These are phyloP conservation scores for Boletus bicolor DNA, from an alignment of 768 basidiomycete species.

Conservation along the genomic window DNA sequence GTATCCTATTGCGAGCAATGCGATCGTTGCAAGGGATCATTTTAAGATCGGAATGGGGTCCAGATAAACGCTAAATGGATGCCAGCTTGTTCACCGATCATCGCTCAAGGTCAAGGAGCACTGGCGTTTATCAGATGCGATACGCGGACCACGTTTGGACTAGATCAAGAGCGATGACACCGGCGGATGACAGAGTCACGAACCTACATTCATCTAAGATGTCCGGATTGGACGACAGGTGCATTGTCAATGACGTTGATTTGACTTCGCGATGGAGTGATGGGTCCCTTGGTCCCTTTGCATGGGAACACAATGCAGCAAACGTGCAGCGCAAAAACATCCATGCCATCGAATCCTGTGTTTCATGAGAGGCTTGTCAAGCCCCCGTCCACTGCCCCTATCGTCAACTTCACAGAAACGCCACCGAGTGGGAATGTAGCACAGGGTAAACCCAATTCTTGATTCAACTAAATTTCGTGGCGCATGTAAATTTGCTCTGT, in stretches of 20 bases:
- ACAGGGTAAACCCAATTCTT: constrained; percentile 1
- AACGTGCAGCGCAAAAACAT: constrained; percentile 14
- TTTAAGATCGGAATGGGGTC: constrained; percentile 8
- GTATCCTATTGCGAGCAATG: constrained; percentile 2
- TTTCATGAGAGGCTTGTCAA: constrained; percentile 10
- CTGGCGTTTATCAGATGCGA: neutral
- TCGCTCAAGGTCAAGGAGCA: neutral
- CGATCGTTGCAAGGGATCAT: constrained; percentile 8
- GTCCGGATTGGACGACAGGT: constrained; percentile 1
- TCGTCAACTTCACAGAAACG: constrained; percentile 10
- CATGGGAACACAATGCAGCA: constrained; percentile 24
- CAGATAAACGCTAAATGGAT: constrained; percentile 7
- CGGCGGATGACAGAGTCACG: neutral
- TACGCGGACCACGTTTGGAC: neutral
- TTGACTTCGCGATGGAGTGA: constrained; percentile 17
- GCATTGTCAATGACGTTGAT: constrained; percentile 18
- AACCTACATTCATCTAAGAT: neutral
- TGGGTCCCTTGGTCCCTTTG: constrained; percentile 9
- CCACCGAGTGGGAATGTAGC: constrained; percentile 4
- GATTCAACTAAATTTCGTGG: constrained; percentile 9
- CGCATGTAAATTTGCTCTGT: constrained; percentile 10
- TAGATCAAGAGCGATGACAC: neutral
- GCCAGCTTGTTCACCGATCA: neutral
- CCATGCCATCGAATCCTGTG: constrained; percentile 18
- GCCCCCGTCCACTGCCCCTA: constrained; percentile 7